Evolutionary conservation across 2,329 filamentous ascomycete genomes (phyloP), one percentile per base, ranked within the genome.

Genomic region (Neodidymelliopsis sp.): DNA sequence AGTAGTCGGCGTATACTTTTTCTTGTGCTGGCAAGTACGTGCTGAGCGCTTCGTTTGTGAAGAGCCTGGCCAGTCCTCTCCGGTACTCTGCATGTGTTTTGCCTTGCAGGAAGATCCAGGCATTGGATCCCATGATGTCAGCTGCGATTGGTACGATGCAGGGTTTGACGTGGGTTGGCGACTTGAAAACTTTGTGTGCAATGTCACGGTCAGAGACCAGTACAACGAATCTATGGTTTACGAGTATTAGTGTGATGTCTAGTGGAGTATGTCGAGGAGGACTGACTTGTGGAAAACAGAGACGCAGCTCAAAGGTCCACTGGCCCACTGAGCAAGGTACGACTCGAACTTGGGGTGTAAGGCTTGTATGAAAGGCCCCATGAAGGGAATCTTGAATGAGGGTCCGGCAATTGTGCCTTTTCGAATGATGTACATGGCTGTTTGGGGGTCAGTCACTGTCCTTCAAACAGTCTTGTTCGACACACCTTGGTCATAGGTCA

Each of bases 51-150:
- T 89, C 85, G 69, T 91, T 90, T 31, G 92, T 97, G 79, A 97
- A 97, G 19, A 97, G 83, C 45, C 87, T 88, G 73, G 97, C 97
- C 60, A 97, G 80, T 42, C 93, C 93, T 79, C 96, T 96, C 71
- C 93, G 91, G 77, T 93, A 97, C 67, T 97, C 93, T 59, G 96
- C 90, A 67, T 97, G 93, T 22, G 86, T 84, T 77, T 93, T 95
- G 67, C 93, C 93, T 70, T 97, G 92, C 59, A 97, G 79, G 76
- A 97, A 97, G 11, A 97, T 92, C 90, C 91, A 97, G 79, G 96
- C 96, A 67, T 87, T 87, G 55, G 86, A 83, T 49, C 93, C 90
- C 47, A 97, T 85, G 36, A 97, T 88, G 79, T 97, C 97, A 75
- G 90, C 86, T n/a, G 93, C 93, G 48, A 87, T 85, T 72, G 97